These are phyloP conservation scores for Myochromella boudieri DNA, from an alignment of 768 basidiomycete genomes.

Conservation along the genomic window DNA sequence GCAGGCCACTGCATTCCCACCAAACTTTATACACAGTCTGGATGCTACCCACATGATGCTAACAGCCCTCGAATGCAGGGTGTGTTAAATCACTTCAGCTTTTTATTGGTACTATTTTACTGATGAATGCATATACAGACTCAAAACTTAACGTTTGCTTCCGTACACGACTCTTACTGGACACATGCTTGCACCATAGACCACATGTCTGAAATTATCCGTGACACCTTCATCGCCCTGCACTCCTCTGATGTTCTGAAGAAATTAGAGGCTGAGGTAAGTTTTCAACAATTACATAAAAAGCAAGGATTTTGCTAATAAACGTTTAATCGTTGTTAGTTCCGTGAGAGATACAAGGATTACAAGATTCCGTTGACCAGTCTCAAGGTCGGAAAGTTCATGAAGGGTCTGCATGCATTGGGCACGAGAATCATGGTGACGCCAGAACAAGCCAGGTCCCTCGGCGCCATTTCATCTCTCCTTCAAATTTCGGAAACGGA, in stretches of 20 bases:
- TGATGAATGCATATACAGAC: slow-evolving; percentile 42
- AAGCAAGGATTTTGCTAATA: not conserved
- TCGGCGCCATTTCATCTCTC: slow-evolving; percentile 31
- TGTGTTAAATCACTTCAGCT: slow-evolving; percentile 32
- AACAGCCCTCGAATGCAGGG: slow-evolving; percentile 87
- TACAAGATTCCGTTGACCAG: slow-evolving; percentile 62
- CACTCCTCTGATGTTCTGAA: slow-evolving; percentile 85
- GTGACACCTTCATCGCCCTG: slow-evolving; percentile 90
- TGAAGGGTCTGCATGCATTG: slow-evolving; percentile 41
- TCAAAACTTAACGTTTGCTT: slow-evolving; percentile 80
- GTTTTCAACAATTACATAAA: slow-evolving; percentile 20
- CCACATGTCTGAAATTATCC: slow-evolving; percentile 84
- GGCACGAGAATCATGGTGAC: slow-evolving; percentile 46
- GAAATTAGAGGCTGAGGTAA: slow-evolving; percentile 72
- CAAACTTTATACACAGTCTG: slow-evolving; percentile 96
- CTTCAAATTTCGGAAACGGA: slow-evolving; percentile 38
- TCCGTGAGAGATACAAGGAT: slow-evolving; percentile 72
- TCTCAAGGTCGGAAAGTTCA: slow-evolving; percentile 35
- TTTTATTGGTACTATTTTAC: slow-evolving; percentile 3
- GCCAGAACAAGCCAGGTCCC: slow-evolving; percentile 35
- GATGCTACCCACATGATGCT: slow-evolving; percentile 99
- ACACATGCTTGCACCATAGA: slow-evolving; percentile 89
- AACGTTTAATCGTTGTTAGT: slow-evolving; percentile 38
- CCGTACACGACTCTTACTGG: slow-evolving; percentile 99
- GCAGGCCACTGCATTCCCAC: slow-evolving; percentile 96